Base-by-base conservation (phyloP, 106 monocot genomes). In the Apostasia ramifera region DNA sequence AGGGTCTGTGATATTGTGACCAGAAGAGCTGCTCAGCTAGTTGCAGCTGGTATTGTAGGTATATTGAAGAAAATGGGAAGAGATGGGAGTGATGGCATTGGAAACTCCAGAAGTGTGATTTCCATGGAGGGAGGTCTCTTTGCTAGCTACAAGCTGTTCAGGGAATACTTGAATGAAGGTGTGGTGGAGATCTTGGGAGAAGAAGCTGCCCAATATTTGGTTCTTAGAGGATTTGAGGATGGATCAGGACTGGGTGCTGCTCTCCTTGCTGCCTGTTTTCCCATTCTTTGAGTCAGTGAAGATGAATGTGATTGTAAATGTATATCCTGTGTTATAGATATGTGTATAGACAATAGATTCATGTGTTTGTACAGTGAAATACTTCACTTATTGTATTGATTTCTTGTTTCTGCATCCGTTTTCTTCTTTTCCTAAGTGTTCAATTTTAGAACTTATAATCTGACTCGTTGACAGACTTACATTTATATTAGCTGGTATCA, bases 1-100 rank as follows among this genome's bases (percentile, higher is more conserved):
- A 87, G 82, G 68, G 81, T 93, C 5, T 99, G 90, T 55, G 90
- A 93, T 63, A 79, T 84, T 15, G 93, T 99, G 7, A 85, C 85
- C 3, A 66, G 80, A 70, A 81, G 98, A 58, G 98, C 98, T 42
- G 98, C 98, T 1, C 77, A 90, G 44, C 70, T 99, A 59, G 87
- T 76, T 37, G 93, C 93, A 7, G 87, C 98, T 6, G 98, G 98
- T n/a, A 90, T 99, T 42, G 98, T 90, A 8, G 93, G 98, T 5
- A 99, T 93, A 78, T 47, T 99, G 63, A 99, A 90, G 74, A 99
- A 99, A 61, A 83, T 99, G 26, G 90, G 98, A 6, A 79, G 93
- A 68, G 98, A 98, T 71, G 92, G 91, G 5, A 93, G 87, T 37
- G 81, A 81, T 44, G 84, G 77, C 1, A 73, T 82, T 71, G 75